Evolutionary conservation across 257 asterid species (phyloP), one percentile per base, ranked within the genome.

Genomic region (Paulownia fortunei): DNA sequence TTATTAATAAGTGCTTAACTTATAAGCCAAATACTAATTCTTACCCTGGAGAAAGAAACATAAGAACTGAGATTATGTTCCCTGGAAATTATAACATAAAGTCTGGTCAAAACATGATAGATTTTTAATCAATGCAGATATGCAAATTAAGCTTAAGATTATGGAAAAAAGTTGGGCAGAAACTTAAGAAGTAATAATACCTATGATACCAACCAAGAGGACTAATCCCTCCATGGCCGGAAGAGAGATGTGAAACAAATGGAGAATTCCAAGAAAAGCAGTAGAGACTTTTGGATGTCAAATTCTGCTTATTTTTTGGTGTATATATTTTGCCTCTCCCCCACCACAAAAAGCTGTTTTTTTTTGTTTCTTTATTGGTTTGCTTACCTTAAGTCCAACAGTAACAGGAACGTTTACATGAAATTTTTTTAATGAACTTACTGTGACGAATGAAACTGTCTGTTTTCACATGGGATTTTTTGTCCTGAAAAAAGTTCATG

Each of bases 1-100:
- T 6, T 9, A n/a, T 0, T 2, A 34, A 30, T n/a, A 32, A 16
- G 16, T 12, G 47, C 16, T 23, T 26, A 59, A 55, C 30, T 55
- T 55, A 19, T 52, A 6, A 8, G 13, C 7, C 4, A 32, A n/a
- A n/a, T n/a, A n/a, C n/a, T n/a, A n/a, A 39, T 10, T 34, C 97
- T 81, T 85, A 92, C 97, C 68, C 91, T 4, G 96, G 97, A 69
- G 97, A 81, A 68, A 92, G 91, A 63, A 92, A 90, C 93, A 92
- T 82, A 7, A 92, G 86, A 76, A 90, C 85, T 23, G 96, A 89
- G 83, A 92, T 88, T 63, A 88, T 24, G 60, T 92, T 92, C 73
- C 97, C 97, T 92, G 93, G 3, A 64, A 75, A 44, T 24, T 23
- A 12, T 4, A 10, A 27, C 8, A 47, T 5, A 16, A 36, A 42